A percentile compares a stretch with the other conserved stretches of the same genome.
Conservation (phyloP, 768 basidiomycete genomes). For the Hericium rajendrae region DNA sequence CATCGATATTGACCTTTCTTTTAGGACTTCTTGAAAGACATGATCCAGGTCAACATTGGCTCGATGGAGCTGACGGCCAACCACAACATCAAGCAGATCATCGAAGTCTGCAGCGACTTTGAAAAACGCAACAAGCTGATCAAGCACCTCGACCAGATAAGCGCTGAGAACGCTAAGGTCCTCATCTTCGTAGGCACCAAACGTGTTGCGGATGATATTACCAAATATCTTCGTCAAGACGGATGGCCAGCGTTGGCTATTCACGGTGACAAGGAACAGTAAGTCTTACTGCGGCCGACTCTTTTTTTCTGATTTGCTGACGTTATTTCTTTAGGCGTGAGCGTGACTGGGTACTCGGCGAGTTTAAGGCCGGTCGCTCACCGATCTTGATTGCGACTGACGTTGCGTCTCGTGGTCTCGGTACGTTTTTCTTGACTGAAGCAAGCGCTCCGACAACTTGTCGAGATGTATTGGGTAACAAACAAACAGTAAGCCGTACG, state of each 20-base stretch:
- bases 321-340: conserved; percentile 54
- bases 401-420: conserved; percentile 98
- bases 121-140: conserved; percentile 95
- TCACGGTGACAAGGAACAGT: conserved; percentile 99
- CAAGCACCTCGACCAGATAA: conserved; percentile 95
- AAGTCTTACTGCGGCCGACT: conserved; percentile 21
- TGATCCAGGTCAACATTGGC: conserved; percentile 98
- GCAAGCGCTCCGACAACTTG: conserved; percentile 36
- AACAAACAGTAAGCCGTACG: conserved; percentile 16
- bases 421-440: conserved; percentile 59
- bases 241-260: conserved; percentile 99
- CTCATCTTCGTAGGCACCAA: conserved; percentile 98
- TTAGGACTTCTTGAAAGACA: conserved; percentile 91
- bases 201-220: conserved; percentile 95
- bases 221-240: conserved; percentile 94
- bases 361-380: conserved; percentile 96
- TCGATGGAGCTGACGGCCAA: conserved; percentile 98
- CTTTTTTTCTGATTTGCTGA: not conserved
- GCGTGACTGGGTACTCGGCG: conserved; percentile 97
- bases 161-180: conserved; percentile 94
- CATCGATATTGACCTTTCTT: not conserved
- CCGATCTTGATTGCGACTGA: conserved; percentile 99
- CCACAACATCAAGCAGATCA: conserved; percentile 92
- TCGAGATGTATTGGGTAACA: conserved; percentile 23
- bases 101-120: conserved; percentile 95